These are phyloP conservation scores for Aspergillus haitiensis DNA, from an alignment of 495 filamentous ascomycete species.

Conservation along the genomic window DNA sequence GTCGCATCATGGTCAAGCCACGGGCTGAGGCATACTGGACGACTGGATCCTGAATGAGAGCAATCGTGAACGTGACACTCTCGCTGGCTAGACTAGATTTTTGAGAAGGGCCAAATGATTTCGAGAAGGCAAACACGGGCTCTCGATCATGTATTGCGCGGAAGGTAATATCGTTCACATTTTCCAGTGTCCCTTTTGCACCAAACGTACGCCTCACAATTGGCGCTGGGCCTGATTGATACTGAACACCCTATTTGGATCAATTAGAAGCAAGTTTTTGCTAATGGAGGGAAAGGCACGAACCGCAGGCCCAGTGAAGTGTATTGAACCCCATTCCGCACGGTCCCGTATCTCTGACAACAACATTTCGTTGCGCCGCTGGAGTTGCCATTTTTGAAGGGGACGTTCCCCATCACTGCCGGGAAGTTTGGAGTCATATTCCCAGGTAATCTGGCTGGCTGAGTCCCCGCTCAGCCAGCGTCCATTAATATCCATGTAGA, in stretches of 20 bases:
- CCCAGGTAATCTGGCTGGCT: constrained; percentile 68
- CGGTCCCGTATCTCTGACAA: constrained; percentile 75
- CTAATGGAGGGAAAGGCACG: constrained; percentile 18
- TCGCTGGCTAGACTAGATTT: constrained; percentile 30
- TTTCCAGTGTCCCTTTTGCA: constrained; percentile 61
- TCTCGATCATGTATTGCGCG: constrained; percentile 78
- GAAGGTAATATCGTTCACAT: constrained; percentile 64
- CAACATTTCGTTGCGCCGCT: constrained; percentile 61
- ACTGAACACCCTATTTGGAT: constrained; percentile 52
- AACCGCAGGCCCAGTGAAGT: constrained; percentile 71
- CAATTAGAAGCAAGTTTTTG: no score
- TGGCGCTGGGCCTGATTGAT: constrained; percentile 71
- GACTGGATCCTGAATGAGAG: constrained; percentile 79
- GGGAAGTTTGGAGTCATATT: constrained; percentile 46
- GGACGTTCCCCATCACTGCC: constrained; percentile 27
- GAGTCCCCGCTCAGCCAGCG: constrained; percentile 82
- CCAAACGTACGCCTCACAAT: constrained; percentile 73
- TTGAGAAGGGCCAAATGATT: constrained; percentile 61
- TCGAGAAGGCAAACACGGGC: constrained; percentile 89
- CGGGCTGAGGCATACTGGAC: constrained; percentile 82
- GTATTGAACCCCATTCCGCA: constrained; percentile 85
- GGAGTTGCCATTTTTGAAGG: constrained; percentile 65
- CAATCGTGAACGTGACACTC: constrained; percentile 78
- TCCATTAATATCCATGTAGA: constrained; percentile 88
- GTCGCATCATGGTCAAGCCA: constrained; percentile 80